Percentiles rank a stretch among this genome's conserved stretches.
These are phyloP conservation scores for Silene latifolia DNA, from an alignment of 148 eudicot species.

Conservation along the genomic window DNA sequence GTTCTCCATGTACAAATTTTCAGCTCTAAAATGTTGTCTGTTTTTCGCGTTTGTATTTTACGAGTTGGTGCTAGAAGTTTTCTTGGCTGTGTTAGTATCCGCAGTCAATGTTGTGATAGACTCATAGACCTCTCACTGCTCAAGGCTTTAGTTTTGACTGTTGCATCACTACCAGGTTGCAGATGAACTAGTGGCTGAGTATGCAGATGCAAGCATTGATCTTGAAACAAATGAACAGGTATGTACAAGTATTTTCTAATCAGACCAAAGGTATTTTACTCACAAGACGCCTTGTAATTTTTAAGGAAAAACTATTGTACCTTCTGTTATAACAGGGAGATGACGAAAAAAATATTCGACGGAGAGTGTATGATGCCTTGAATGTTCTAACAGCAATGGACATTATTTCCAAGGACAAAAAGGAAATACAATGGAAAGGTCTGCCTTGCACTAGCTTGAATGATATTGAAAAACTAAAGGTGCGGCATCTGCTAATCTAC, in stretches of 20 bases:
- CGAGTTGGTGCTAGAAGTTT: not conserved
- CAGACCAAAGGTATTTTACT: not conserved
- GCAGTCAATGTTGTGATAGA: constrained; percentile 4
- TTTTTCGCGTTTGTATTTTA: too few relatives aligned
- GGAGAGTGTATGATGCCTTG: constrained; percentile 92
- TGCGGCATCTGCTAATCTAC: constrained; percentile 1
- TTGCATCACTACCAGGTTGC: constrained; percentile 61
- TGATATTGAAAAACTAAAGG: constrained; percentile 78
- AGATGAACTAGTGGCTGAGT: constrained; percentile 95
- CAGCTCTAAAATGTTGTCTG: too few relatives aligned
- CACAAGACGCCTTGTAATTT: not conserved
- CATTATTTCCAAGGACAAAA: constrained; percentile 83
- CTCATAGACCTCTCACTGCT: not conserved
- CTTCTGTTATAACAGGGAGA: constrained; percentile 51
- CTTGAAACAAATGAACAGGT: constrained; percentile 60
- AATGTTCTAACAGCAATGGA: constrained; percentile 97
- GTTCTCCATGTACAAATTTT: too few relatives aligned
- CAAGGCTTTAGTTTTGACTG: constrained; percentile 14
- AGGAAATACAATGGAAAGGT: constrained; percentile 94
- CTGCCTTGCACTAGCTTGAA: constrained; percentile 66
- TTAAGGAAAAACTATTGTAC: not conserved
- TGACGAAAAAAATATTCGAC: constrained; percentile 86
- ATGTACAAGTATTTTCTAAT: not conserved
- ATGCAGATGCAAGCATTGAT: constrained; percentile 51
- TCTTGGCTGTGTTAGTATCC: not conserved